Evolutionary conservation across 2,329 filamentous ascomycete genomes (phyloP).

Genomic region (Cercospora sojina): DNA sequence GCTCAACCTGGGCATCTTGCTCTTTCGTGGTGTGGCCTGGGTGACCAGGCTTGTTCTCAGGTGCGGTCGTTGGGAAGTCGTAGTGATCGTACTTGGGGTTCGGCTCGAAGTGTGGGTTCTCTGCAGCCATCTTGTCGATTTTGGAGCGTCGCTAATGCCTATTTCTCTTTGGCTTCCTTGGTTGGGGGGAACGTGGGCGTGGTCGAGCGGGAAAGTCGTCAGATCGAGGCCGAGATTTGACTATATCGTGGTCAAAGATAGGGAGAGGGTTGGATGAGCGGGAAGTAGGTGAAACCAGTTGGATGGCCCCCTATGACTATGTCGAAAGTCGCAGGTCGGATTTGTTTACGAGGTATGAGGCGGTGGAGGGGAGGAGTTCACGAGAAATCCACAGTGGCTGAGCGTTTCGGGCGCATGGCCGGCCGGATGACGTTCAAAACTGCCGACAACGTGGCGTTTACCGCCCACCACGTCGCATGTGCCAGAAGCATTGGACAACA

Average conservation of each 20-base stretch:
- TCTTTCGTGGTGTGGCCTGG: slow-evolving; percentile 81
- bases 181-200: neutral
- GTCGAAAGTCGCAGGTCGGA: neutral
- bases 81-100: slow-evolving; percentile 95
- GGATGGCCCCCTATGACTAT: neutral
- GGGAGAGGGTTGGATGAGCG: neutral
- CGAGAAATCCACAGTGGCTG: slow-evolving; percentile 6
- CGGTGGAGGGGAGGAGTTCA: slow-evolving; percentile 7
- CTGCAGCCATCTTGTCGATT: slow-evolving; percentile 30
- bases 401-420: neutral
- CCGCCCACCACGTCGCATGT: neutral
- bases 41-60: slow-evolving; percentile 71
- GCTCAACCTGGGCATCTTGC: slow-evolving; percentile 85
- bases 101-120: slow-evolving; percentile 51
- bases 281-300: neutral
- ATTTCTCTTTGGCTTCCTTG: neutral
- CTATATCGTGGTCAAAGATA: neutral
- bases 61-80: slow-evolving; percentile 80
- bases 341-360: slow-evolving; percentile 1
- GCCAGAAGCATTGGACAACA: slow-evolving; percentile 2
- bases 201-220: neutral
- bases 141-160: neutral
- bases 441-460: slow-evolving; percentile 4
- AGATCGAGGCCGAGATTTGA: neutral
- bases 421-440: slow-evolving; percentile 6